These are phyloP conservation scores for Boletus tylopilopsis DNA, from an alignment of 768 basidiomycete genomes.

Conservation along the genomic window DNA sequence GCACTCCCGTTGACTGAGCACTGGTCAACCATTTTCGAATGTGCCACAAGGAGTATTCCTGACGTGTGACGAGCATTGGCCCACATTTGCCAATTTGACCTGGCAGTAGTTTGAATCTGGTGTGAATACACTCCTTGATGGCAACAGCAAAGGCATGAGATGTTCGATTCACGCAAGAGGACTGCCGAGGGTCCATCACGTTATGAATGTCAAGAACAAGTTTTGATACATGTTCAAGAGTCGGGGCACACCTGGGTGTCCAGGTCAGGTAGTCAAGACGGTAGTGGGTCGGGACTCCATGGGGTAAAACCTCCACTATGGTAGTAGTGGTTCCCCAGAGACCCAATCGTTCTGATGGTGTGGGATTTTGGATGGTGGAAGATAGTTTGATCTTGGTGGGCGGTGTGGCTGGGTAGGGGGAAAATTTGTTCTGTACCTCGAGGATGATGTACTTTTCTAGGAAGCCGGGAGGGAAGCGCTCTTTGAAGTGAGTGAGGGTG, in stretches of 20 bases:
- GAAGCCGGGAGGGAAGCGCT: background rate
- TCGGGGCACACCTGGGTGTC: background rate
- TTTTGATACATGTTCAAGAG: background rate
- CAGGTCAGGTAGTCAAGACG: background rate
- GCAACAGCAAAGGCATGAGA: no score
- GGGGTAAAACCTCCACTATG: background rate
- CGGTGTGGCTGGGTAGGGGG: no score
- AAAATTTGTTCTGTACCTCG: background rate
- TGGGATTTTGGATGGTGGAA: background rate
- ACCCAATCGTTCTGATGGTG: background rate
- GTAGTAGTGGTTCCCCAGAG: background rate
- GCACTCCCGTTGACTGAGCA: no score
- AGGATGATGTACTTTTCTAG: background rate
- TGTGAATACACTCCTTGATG: no score
- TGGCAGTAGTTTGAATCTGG: no score
- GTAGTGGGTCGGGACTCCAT: rapidly evolving
- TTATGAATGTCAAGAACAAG: no score
- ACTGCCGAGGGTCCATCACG: no score
- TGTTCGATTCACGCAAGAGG: no score
- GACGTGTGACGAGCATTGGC: no score
- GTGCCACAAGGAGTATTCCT: no score
- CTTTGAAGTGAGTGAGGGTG: background rate
- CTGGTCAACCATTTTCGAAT: no score
- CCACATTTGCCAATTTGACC: no score
- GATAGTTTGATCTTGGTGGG: background rate